These are phyloP conservation scores for Neurospora terricola DNA, from an alignment of 495 filamentous ascomycete species.

Conservation along the genomic window DNA sequence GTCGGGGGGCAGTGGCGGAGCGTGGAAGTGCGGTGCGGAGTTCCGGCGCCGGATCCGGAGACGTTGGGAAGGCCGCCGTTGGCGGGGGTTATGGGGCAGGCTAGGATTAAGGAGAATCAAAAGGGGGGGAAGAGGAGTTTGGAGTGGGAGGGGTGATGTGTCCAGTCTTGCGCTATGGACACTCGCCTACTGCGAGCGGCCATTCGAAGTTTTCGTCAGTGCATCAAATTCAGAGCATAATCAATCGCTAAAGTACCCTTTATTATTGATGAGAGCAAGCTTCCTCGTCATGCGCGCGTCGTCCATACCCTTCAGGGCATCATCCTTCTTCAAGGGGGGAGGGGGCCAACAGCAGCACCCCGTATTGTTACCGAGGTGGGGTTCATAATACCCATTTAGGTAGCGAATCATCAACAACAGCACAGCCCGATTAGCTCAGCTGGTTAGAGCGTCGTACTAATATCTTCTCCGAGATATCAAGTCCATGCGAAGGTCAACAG, in stretches of 20 bases:
- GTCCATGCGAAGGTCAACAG: not conserved
- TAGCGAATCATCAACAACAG: not conserved
- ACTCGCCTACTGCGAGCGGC: too few species aligned
- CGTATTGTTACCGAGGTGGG: fast-evolving
- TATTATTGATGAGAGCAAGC: too few species aligned
- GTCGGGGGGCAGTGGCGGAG: constrained; percentile 28
- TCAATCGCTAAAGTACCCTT: too few species aligned
- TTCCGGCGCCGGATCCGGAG: constrained; percentile 12
- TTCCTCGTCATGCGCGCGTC: not conserved
- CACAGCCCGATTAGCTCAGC: not conserved
- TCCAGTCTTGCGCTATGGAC: too few species aligned
- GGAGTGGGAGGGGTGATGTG: too few species aligned
- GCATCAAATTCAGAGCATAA: too few species aligned
- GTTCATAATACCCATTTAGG: not conserved
- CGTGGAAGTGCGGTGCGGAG: constrained; percentile 26
- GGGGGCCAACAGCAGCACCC: not conserved
- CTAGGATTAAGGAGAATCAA: not conserved
- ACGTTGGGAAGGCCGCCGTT: constrained; percentile 12
- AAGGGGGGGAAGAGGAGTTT: too few species aligned
- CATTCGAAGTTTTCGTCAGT: too few species aligned
- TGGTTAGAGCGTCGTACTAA: not conserved
- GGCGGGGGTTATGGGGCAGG: not conserved
- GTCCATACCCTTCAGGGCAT: not conserved
- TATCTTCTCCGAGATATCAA: not conserved
- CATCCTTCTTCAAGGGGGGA: not conserved